Conservation (phyloP, 148 eudicot species). For the Polygonum aviculare region DNA sequence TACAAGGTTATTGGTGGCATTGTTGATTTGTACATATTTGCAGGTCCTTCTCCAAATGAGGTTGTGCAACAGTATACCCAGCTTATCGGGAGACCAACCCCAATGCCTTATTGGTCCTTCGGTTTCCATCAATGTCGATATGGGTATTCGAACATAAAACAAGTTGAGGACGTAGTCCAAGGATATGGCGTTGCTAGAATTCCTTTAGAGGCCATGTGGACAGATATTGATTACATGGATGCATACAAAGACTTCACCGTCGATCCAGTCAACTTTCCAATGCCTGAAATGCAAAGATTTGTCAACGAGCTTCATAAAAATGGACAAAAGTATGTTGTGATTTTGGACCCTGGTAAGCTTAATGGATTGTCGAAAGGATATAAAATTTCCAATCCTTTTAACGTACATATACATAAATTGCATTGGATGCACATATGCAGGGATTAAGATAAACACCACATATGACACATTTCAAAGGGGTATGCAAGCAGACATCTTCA, state of each 20-base stretch:
- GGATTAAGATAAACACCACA: conserved; percentile 31
- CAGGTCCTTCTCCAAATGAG: conserved; percentile 42
- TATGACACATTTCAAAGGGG: conserved; percentile 36
- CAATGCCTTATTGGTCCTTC: conserved; percentile 92
- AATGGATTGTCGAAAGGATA: no score
- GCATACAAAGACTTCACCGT: conserved; percentile 70
- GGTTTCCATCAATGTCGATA: conserved; percentile 83
- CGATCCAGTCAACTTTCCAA: conserved; percentile 64
- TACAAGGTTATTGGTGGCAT: conserved; percentile 78
- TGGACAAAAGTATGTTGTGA: conserved; percentile 62
- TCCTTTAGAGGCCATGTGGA: conserved; percentile 76
- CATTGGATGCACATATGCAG: conserved; percentile 2
- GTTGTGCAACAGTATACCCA: conserved; percentile 73
- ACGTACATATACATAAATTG: no score
- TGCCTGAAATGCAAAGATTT: conserved; percentile 45
- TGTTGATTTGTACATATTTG: conserved; percentile 61
- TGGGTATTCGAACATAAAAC: conserved; percentile 51
- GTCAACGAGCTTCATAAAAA: conserved; percentile 46
- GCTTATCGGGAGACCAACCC: conserved; percentile 68
- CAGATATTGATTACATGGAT: conserved; percentile 86
- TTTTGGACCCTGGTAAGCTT: conserved; percentile 73
- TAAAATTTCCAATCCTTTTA: no score
- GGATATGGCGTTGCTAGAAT: conserved; percentile 48
- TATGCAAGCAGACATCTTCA: conserved; percentile 30
- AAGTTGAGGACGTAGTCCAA: conserved; percentile 48